Percentiles rank a stretch among this genome's conserved stretches.
Evolutionary conservation across 176 grass and related monocot genomes (phyloP).

Genomic region (Aegilops longissima): DNA sequence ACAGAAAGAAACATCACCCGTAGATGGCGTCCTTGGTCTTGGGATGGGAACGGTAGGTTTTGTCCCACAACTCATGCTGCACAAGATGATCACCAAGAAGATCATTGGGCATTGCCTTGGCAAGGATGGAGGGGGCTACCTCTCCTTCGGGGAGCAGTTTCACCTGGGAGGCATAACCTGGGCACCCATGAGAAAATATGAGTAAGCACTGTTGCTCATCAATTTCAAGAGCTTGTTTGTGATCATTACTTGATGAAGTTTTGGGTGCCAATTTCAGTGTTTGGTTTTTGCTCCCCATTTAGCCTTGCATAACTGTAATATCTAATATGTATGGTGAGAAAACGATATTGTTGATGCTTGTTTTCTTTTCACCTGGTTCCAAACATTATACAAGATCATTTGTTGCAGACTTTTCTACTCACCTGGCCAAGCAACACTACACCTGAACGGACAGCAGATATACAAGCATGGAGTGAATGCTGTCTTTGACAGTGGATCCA

Average conservation of each 20-base stretch:
- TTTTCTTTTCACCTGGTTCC: background rate
- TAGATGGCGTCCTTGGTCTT: conserved; percentile 76
- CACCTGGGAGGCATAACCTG: conserved; percentile 41
- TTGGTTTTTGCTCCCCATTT: background rate
- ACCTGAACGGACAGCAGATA: conserved; percentile 38
- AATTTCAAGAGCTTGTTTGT: background rate
- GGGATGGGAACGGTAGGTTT: conserved; percentile 65
- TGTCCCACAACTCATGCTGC: conserved; percentile 67
- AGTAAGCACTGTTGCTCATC: background rate
- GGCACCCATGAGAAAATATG: conserved; percentile 37
- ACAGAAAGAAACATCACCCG: conserved; percentile 42
- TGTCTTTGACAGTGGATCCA: conserved; percentile 86
- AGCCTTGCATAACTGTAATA: background rate
- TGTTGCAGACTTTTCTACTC: conserved; percentile 79
- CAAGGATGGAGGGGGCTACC: conserved; percentile 56
- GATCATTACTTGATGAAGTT: background rate
- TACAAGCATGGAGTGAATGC: conserved; percentile 36
- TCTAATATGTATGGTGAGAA: background rate
- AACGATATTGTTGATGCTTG: too few species aligned
- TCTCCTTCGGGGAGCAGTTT: conserved; percentile 70
- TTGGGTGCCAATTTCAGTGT: background rate
- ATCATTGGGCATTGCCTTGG: conserved; percentile 88
- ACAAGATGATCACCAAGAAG: conserved; percentile 63
- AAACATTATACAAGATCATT: background rate
- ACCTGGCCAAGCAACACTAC: conserved; percentile 49